Evolutionary conservation across 805 yeast species (phyloP).

Genomic region (Schwanniomyces vanrijiae): DNA sequence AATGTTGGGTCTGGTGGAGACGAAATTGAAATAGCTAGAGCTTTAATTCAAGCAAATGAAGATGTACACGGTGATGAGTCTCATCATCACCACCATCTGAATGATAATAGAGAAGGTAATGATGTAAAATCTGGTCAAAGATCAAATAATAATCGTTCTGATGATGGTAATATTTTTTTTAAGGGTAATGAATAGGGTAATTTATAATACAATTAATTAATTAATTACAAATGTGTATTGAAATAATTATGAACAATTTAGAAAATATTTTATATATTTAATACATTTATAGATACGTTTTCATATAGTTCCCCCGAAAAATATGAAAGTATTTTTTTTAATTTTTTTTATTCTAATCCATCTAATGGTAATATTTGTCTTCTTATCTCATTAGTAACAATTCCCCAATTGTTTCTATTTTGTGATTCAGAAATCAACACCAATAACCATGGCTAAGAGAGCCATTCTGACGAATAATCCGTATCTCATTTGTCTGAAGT

Average conservation of each 20-base stretch:
- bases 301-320: conserved; percentile 5
- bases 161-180: conserved; percentile 20
- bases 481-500: conserved; percentile 99
- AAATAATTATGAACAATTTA: conserved; percentile 3
- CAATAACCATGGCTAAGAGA: conserved; percentile 94
- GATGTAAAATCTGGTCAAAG: not conserved
- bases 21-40: conserved; percentile 66
- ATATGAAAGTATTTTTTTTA: conserved; percentile 3
- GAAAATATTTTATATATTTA: not conserved
- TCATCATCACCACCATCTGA: conserved; percentile 1
- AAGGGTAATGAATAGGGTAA: conserved; percentile 8
- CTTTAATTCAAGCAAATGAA: conserved; percentile 60
- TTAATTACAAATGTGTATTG: conserved; percentile 3
- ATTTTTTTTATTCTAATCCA: conserved; percentile 2
- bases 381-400: conserved; percentile 2
- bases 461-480: conserved; percentile 99
- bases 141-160: conserved; percentile 6
- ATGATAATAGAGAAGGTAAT: conserved; percentile 5
- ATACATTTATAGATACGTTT: not conserved
- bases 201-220: not conserved
- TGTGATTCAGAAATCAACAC: conserved; percentile 72
- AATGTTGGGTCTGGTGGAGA: conserved; percentile 45
- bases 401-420: conserved; percentile 6
- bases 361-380: not conserved
- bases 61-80: conserved; percentile 19